A percentile compares a stretch with the other conserved stretches of the same genome.
phyloP scores from a whole-genome alignment of 257 asterid species.

The Anisodus tanguticus region DNA sequence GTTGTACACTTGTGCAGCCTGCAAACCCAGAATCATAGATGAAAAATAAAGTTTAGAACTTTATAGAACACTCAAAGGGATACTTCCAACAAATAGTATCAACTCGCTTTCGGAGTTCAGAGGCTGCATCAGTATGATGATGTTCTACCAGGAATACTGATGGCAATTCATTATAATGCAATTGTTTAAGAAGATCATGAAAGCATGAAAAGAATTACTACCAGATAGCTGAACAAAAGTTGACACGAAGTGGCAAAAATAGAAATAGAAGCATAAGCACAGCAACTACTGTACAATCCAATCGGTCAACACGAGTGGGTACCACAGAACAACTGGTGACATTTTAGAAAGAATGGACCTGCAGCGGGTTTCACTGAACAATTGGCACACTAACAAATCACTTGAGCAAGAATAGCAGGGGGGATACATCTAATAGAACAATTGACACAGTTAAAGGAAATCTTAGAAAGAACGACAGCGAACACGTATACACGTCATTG shows the following conservation, averaged over 20 bases:
- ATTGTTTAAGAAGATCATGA: neutral
- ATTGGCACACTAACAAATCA: neutral
- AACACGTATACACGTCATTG: neutral
- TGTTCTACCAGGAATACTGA: conserved; percentile 14
- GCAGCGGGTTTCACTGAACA: neutral
- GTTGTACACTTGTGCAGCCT: conserved; percentile 75
- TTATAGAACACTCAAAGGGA: neutral
- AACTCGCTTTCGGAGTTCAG: neutral
- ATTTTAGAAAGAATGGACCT: neutral
- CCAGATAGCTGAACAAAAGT: neutral
- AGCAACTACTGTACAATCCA: neutral
- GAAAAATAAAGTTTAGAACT: neutral
- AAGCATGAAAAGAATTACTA: neutral
- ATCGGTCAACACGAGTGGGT: neutral
- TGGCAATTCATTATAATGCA: conserved; percentile 9
- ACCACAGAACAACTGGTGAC: neutral
- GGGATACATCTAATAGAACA: neutral
- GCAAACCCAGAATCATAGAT: conserved; percentile 36
- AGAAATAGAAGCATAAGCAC: neutral
- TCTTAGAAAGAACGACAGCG: neutral
- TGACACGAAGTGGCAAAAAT: neutral
- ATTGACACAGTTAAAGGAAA: neutral
- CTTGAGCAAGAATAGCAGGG: neutral
- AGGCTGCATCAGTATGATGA: neutral
- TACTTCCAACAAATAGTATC: neutral